Conservation (phyloP, 2,329 filamentous ascomycete species). For the Verticillium tricorpus region DNA sequence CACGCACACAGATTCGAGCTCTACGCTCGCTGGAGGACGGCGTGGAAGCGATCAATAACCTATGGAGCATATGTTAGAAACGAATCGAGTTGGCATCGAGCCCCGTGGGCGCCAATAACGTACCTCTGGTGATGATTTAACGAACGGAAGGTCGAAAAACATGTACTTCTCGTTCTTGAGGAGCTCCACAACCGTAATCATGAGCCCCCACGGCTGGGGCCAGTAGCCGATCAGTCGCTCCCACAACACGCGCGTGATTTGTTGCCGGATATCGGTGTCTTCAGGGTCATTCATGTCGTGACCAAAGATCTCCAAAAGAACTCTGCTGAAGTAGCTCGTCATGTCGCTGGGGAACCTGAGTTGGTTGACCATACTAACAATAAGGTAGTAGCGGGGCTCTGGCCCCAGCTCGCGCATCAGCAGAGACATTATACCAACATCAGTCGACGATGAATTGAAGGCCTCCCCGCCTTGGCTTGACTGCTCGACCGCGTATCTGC, state of each 20-base stretch:
- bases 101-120: conserved; percentile 14
- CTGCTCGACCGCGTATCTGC: conserved; percentile 62
- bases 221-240: conserved; percentile 85
- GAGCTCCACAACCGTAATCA: conserved; percentile 83
- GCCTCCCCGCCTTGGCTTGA: conserved; percentile 53
- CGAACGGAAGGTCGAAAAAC: conserved; percentile 90
- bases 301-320: conserved; percentile 79
- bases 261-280: conserved; percentile 78
- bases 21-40: conserved; percentile 6
- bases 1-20: not conserved
- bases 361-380: conserved; percentile 85
- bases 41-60: conserved; percentile 14
- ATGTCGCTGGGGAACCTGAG: conserved; percentile 84
- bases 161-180: conserved; percentile 86
- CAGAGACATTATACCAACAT: conserved; percentile 69
- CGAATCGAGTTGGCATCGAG: not conserved
- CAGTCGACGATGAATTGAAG: conserved; percentile 61
- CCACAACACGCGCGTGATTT: conserved; percentile 82
- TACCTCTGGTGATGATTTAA: conserved; percentile 87
- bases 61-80: not conserved
- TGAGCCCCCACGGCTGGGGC: conserved; percentile 92
- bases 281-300: conserved; percentile 69
- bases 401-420: conserved; percentile 70
- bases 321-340: conserved; percentile 89
- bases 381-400: conserved; percentile 78